Conservation (phyloP, 306 rosid genomes). For the Castanea mollissima region DNA sequence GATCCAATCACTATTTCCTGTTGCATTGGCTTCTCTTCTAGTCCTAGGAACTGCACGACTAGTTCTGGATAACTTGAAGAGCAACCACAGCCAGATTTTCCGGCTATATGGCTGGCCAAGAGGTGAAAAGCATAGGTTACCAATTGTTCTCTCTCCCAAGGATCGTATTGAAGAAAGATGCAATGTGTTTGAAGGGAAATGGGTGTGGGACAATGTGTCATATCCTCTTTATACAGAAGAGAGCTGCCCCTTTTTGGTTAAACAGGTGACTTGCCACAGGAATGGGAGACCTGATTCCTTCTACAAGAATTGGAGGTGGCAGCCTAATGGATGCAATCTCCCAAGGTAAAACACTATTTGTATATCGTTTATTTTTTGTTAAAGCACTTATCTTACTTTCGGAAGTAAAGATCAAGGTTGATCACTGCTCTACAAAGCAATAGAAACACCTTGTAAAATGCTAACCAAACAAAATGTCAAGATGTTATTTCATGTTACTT, state of each 20-base stretch:
- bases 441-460: too few relatives aligned
- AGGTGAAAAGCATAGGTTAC: constrained; percentile 31
- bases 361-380: neutral
- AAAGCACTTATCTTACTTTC: neutral
- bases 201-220: constrained; percentile 88
- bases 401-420: neutral
- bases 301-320: constrained; percentile 93
- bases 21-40: constrained; percentile 61
- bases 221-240: constrained; percentile 71
- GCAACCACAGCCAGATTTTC: constrained; percentile 39
- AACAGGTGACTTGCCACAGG: constrained; percentile 77
- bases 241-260: constrained; percentile 79
- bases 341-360: constrained; percentile 53
- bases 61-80: constrained; percentile 57
- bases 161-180: constrained; percentile 60
- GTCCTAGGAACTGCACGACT: constrained; percentile 55
- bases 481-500: too few relatives aligned
- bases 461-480: too few relatives aligned
- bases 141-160: constrained; percentile 41
- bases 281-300: constrained; percentile 90
- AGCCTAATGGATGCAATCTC: constrained; percentile 69
- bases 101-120: constrained; percentile 31
- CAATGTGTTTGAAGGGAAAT: constrained; percentile 72
- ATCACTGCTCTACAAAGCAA: too few relatives aligned
- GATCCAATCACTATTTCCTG: constrained; percentile 53